Base-by-base conservation (phyloP, 2,329 filamentous ascomycete species). In the Didymella keratinophila region DNA sequence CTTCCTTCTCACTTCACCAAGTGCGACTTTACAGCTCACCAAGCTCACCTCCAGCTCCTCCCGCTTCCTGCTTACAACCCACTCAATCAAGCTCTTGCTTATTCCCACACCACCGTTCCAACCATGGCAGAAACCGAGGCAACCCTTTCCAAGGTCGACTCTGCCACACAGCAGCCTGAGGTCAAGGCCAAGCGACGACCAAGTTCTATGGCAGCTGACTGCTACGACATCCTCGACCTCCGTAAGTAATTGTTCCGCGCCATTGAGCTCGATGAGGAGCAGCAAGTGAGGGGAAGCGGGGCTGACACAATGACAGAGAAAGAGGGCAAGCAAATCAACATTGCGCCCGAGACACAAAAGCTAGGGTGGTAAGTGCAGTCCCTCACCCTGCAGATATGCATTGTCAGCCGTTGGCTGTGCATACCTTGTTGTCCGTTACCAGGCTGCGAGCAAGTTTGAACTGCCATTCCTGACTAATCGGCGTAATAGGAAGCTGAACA, bases 111-210 rank as follows among this genome's bases (percentile, higher is more conserved):
- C 48, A 56, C 53, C 23, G 50, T 41, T 63, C 62, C 53, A 63
- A 78, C 68, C 66, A 87, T 88, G 86, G 81, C 86, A 71, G 79
- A 80, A 61, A 74, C 71, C 54, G 61, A 71, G 64, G 65, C 72
- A 68, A 86, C 89, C 72, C 86, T 96, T 76, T 85, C 86, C 80
- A 96, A 96, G 84, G 88, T 97, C 82, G 93, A 97, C 80, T 97
- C 93, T 60, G 92, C 92, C 82, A 87, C 96, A 75, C 88, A 92
- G 92, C 79, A 85, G 50, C 68, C 67, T 84, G 86, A 71, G 75
- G 88, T 92, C 65, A 82, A 83, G 70, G 41, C 56, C 56, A 86
- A 86, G 77, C 85, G 89, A 70, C 87, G 92, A 80, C 82, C 83
- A 63, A 93, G 91, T 78, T 94, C 91, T 55, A 86, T 84, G 72